Base-by-base conservation (phyloP, 1,139 yeast genomes). In the Hemisphaericaspora xylofermentans region DNA sequence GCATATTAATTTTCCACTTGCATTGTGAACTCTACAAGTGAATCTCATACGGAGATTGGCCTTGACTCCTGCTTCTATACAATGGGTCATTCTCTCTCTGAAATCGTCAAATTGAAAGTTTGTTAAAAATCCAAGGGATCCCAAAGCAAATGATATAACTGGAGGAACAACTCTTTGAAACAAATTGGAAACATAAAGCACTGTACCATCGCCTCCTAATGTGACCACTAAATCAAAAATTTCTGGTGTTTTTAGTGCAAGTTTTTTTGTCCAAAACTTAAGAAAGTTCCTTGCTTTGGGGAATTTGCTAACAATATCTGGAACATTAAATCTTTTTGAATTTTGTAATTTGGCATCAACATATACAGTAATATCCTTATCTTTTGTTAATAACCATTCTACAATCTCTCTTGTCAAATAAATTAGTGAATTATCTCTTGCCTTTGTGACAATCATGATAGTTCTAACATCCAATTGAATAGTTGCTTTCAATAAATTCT, bases 171-270 rank as follows among this genome's bases (percentile, higher is more conserved):
- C 80, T 47, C 79, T 65, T 58, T 88, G 95, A 61, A 88, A 88
- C 38, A 88, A 62, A 35, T 86, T 84, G 1, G 91, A 83, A 1
- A 84, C 94, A 56, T 80, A 86, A 32, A 88, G 64, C 6, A 88
- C 95, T 0, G 96, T 88, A 22, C 96, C 96, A 56, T 88, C 96
- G 16, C 96, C 96, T 8, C 98, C 98, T 29, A 91, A 63, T 0
- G 97, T 85, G 21, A 88, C 72, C 6, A 86, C 88, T 46, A 88
- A 66, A 58, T 88, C 96, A 51, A 88, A 83, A 33, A 68, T 61
- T 38, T 82, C 82, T 0, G 85, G 83, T 41, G 76, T 73, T 37
- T 63, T 64, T 12, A 70, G 63, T 6, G 88, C 77, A 46, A 82
- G 68, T 22, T 71, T 68, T 41, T 79, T 76, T 40, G 78, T 76